These are phyloP conservation scores for Naematelia encephala DNA, from an alignment of 768 basidiomycete genomes.

Conservation along the genomic window DNA sequence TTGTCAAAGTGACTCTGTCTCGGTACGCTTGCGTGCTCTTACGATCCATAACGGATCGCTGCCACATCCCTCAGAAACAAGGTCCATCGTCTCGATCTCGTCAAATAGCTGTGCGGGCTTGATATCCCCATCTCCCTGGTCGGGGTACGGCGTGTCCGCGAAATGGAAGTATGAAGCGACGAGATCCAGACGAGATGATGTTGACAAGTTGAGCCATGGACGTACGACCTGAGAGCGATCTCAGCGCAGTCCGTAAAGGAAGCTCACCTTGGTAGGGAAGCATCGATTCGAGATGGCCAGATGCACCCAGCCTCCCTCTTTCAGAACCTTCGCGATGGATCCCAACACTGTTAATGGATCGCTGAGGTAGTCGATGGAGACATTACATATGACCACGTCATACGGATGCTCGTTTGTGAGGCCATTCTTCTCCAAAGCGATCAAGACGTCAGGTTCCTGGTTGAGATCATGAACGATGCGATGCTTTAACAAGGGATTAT, in stretches of 20 bases:
- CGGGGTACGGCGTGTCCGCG: too few species aligned
- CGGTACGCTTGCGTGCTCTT: not conserved
- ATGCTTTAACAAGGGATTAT: conserved; percentile 21
- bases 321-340: conserved; percentile 5
- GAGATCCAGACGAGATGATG: too few species aligned
- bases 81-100: too few species aligned
- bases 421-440: not conserved
- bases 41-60: not conserved
- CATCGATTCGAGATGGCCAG: conserved; percentile 34
- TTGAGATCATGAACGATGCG: conserved; percentile 32
- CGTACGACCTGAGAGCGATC: not conserved
- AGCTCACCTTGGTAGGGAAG: conserved; percentile 32
- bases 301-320: conserved; percentile 17
- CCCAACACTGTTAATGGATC: conserved; percentile 26
- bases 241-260: not conserved
- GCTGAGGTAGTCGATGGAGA: conserved; percentile 39
- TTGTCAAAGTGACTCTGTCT: not conserved
- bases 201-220: not conserved
- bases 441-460: conserved; percentile 9
- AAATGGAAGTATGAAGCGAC: not conserved
- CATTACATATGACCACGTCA: conserved; percentile 31
- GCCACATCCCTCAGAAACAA: not conserved
- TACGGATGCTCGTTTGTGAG: too few species aligned
- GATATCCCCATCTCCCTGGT: too few species aligned
- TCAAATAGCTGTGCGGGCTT: too few species aligned